A percentile compares a stretch with the other conserved stretches of the same genome.
These are phyloP conservation scores for Yamadazyma ubonensis DNA, from an alignment of 805 yeast species.

Conservation along the genomic window DNA sequence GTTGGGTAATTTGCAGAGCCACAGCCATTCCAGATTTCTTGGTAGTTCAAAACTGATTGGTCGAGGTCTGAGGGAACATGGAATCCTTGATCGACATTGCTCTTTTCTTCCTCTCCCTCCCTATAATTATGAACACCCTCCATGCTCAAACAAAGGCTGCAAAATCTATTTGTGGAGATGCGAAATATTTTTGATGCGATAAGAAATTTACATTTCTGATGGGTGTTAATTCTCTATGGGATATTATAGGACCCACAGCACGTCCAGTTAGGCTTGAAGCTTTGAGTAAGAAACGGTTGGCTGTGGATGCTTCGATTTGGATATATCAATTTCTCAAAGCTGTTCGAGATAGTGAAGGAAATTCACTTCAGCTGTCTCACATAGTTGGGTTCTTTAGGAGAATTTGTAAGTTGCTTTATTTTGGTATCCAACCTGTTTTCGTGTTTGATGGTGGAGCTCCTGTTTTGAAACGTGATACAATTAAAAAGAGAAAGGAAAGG, in stretches of 20 bases:
- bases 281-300: conserved; percentile 71
- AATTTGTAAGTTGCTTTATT: conserved; percentile 83
- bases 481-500: conserved; percentile 66
- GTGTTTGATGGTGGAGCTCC: conserved; percentile 98
- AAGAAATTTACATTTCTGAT: conserved; percentile 33
- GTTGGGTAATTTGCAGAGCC: background rate
- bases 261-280: conserved; percentile 88
- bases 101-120: conserved; percentile 1
- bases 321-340: conserved; percentile 95
- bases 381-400: conserved; percentile 94
- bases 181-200: conserved; percentile 1
- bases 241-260: conserved; percentile 83
- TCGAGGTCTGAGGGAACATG: background rate
- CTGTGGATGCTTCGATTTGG: conserved; percentile 99
- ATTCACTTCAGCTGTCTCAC: conserved; percentile 74
- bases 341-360: conserved; percentile 82
- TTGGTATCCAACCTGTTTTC: conserved; percentile 86
- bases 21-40: background rate
- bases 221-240: conserved; percentile 98
- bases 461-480: conserved; percentile 72
- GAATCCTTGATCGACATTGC: background rate
- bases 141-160: conserved; percentile 6
- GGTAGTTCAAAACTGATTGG: background rate
- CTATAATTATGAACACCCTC: background rate
- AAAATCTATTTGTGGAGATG: conserved; percentile 4